Conservation (phyloP, 495 filamentous ascomycete species). For the Pseudoneurospora amorphoporcata region DNA sequence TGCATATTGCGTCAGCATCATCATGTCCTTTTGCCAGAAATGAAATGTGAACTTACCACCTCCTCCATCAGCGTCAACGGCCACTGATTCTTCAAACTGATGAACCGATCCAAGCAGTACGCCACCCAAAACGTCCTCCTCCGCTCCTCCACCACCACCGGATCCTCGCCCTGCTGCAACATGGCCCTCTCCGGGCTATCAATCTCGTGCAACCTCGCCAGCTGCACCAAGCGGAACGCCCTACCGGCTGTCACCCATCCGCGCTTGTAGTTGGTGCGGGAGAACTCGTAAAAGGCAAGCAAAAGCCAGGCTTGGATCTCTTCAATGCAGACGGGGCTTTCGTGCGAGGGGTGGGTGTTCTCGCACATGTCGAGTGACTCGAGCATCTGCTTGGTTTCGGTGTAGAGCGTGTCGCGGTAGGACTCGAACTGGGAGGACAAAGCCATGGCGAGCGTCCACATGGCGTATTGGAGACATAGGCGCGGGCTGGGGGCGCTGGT, state of each 20-base stretch:
- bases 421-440: conserved; percentile 43
- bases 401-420: conserved; percentile 36
- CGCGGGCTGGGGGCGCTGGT: conserved; percentile 14
- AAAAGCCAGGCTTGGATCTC: conserved; percentile 47
- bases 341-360: conserved; percentile 5
- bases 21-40: background rate
- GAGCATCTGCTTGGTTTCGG: conserved; percentile 38
- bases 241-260: conserved; percentile 46
- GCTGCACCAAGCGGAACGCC: conserved; percentile 43
- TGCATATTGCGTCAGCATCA: background rate
- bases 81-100: conserved; percentile 35
- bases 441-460: conserved; percentile 45
- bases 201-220: conserved; percentile 39
- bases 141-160: conserved; percentile 35
- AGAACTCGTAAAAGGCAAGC: conserved; percentile 42
- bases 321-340: conserved; percentile 25
- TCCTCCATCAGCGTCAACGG: conserved; percentile 43
- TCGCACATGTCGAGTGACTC: conserved; percentile 25
- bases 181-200: conserved; percentile 24
- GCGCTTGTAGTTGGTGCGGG: conserved; percentile 34
- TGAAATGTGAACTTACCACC: conserved; percentile 24
- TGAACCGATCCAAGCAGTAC: conserved; percentile 43
- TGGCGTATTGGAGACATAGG: conserved; percentile 42
- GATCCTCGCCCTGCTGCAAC: conserved; percentile 12
- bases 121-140: conserved; percentile 48